Evolutionary conservation across 2,329 filamentous ascomycete genomes (phyloP), one percentile per base, ranked within the genome.

Genomic region (Paradendryphiella salina): DNA sequence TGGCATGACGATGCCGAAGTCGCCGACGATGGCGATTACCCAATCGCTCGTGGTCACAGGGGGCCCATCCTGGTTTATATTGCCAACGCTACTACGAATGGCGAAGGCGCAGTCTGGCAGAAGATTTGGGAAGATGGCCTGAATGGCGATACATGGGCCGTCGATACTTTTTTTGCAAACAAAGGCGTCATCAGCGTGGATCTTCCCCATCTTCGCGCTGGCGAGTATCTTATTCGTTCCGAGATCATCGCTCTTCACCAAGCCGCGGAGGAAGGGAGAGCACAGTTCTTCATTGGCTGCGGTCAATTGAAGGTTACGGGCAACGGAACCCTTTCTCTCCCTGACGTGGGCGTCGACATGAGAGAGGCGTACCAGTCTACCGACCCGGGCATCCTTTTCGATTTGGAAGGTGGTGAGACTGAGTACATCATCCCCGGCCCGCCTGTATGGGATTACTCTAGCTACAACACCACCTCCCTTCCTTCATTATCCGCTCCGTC

Each of bases 21-120:
- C 8, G 69, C 75, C 9, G 67, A 67, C 52, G 63, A 66, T 48
- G n/a, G 39, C 4, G 79, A 81, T 62, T 79, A 81, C 65, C 79
- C 81, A 67, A 79, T 82, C 39, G 80, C 75, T 58, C 52, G 64
- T 13, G 79, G 76, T 35, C 80, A 82, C 75, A 70, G 74, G 69
- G 80, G 80, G 5, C 80, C 79, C 41, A 64, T 82, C 66, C 76
- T 79, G 64, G 79, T 78, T 54, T 82, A 79, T 65, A 76, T 82
- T 53, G 78, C 79, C 7, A 67, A 69, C 21, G 68, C 69, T 26
- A 56, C 65, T n/a, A 65, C 65, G 46, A 75, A 77, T 46, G 78
- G 79, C 38, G 70, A 75, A 34, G 78, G 78, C 15, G 70, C 72
- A 50, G 79, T 80, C 65, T 82, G 79, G 79, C 73, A 77, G 52